These are phyloP conservation scores for Cercospora sp. DNA, from an alignment of 2,329 filamentous ascomycete species.

Conservation along the genomic window DNA sequence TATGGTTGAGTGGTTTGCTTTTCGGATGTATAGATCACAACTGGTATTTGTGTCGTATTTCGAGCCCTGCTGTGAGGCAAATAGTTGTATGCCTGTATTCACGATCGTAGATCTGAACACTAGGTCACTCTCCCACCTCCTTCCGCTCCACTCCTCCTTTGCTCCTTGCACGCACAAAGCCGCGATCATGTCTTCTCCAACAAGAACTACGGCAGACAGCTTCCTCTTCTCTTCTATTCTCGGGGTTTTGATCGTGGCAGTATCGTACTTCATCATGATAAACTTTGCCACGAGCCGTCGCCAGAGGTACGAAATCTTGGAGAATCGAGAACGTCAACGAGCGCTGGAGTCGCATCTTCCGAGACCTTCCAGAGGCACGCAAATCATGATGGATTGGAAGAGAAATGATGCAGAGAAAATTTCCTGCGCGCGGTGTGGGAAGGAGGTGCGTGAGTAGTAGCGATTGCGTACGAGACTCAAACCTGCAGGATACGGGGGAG, in stretches of 20 bases:
- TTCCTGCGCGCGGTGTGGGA: neutral
- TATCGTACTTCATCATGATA: neutral
- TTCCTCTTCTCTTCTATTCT: neutral
- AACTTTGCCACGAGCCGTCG: neutral
- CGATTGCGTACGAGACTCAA: neutral
- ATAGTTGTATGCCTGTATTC: neutral
- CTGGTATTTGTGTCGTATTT: neutral
- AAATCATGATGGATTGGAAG: neutral
- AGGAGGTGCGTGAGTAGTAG: neutral
- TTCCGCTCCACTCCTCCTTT: neutral
- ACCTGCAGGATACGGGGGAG: neutral
- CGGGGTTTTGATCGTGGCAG: neutral
- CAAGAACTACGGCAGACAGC: neutral
- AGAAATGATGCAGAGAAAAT: neutral
- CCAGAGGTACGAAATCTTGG: neutral
- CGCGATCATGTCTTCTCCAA: neutral
- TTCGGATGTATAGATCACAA: neutral
- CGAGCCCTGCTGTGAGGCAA: neutral
- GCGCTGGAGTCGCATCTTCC: neutral
- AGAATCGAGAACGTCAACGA: neutral
- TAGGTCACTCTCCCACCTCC: too few relatives aligned
- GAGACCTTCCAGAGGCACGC: neutral
- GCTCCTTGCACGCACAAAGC: neutral
- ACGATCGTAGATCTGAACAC: neutral
- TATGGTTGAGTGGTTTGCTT: neutral